Evolutionary conservation across 768 basidiomycete species (phyloP).

Genomic region (Imleria badia): DNA sequence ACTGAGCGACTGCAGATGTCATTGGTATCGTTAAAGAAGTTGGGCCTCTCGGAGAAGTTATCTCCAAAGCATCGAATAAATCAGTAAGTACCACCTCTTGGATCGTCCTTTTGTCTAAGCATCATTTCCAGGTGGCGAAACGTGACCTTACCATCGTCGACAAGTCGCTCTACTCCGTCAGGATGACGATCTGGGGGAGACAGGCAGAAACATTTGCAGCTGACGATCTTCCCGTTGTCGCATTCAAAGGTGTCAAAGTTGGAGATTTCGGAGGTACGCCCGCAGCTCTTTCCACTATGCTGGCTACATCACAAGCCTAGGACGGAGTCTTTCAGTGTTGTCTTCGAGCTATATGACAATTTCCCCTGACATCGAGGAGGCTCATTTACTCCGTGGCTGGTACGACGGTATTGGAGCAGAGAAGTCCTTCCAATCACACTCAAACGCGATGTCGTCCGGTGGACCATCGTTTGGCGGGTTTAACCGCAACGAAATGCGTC

Average conservation of each 20-base stretch:
- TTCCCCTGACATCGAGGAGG: conserved; percentile 91
- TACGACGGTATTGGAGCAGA: conserved; percentile 70
- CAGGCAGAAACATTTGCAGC: conserved; percentile 81
- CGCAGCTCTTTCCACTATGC: background rate
- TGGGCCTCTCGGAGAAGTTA: conserved; percentile 65
- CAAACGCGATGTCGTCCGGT: conserved; percentile 40
- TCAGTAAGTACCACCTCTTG: conserved; percentile 40
- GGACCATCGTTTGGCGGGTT: conserved; percentile 46
- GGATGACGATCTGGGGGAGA: conserved; percentile 94
- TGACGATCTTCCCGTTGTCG: conserved; percentile 68
- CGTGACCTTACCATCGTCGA: conserved; percentile 91
- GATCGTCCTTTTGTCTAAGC: background rate
- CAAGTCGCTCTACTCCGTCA: conserved; percentile 69
- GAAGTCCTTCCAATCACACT: conserved; percentile 71
- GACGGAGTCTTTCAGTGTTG: conserved; percentile 81
- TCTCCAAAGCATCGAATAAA: conserved; percentile 65
- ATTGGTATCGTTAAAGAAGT: conserved; percentile 84
- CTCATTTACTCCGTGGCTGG: conserved; percentile 88
- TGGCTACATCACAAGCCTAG: conserved; percentile 37
- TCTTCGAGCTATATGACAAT: conserved; percentile 78
- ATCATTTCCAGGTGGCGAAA: conserved; percentile 64
- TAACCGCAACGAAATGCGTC: conserved; percentile 71
- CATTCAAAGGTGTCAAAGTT: conserved; percentile 92
- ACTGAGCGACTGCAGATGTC: conserved; percentile 57
- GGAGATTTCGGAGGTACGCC: conserved; percentile 81